These are phyloP conservation scores for Hymenoscyphus repandus DNA, from an alignment of 2,329 filamentous ascomycete genomes.

Conservation along the genomic window DNA sequence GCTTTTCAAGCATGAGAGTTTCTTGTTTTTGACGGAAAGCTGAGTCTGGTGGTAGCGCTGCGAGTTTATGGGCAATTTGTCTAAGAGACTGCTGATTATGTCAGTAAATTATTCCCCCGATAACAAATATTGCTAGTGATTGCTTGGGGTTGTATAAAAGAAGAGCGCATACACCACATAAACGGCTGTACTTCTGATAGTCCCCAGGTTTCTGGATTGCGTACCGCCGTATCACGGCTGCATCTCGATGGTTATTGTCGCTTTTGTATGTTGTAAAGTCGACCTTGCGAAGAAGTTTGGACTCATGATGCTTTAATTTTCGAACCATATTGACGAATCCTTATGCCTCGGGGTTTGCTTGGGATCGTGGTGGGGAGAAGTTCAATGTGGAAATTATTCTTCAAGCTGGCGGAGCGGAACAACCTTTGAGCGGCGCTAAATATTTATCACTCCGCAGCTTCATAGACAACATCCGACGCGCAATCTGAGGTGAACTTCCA, in stretches of 20 bases:
- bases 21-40: slow-evolving; percentile 79
- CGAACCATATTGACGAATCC: slow-evolving; percentile 66
- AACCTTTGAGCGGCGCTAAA: slow-evolving; percentile 16
- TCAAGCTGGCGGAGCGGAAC: slow-evolving; percentile 10
- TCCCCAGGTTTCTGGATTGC: slow-evolving; percentile 86
- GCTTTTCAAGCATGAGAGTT: slow-evolving; percentile 80
- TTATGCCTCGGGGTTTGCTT: background rate
- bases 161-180: slow-evolving; percentile 60
- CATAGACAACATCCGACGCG: background rate
- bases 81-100: slow-evolving; percentile 61
- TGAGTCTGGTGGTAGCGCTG: slow-evolving; percentile 74
- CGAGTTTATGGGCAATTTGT: slow-evolving; percentile 83
- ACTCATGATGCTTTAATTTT: slow-evolving; percentile 94
- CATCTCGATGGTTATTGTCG: slow-evolving; percentile 81
- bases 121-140: background rate
- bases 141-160: background rate
- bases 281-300: slow-evolving; percentile 85
- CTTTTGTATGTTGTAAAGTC: slow-evolving; percentile 94
- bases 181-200: slow-evolving; percentile 63
- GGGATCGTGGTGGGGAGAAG: slow-evolving; percentile 8
- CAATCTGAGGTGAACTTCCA: background rate
- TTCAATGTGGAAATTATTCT: slow-evolving; percentile 16
- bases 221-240: slow-evolving; percentile 75
- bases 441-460: slow-evolving; percentile 6
- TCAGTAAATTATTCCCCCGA: slow-evolving; percentile 24